A percentile compares a stretch with the other conserved stretches of the same genome.
phyloP scores from a whole-genome alignment of 2,329 filamentous ascomycete genomes.

The Alternaria atra region DNA sequence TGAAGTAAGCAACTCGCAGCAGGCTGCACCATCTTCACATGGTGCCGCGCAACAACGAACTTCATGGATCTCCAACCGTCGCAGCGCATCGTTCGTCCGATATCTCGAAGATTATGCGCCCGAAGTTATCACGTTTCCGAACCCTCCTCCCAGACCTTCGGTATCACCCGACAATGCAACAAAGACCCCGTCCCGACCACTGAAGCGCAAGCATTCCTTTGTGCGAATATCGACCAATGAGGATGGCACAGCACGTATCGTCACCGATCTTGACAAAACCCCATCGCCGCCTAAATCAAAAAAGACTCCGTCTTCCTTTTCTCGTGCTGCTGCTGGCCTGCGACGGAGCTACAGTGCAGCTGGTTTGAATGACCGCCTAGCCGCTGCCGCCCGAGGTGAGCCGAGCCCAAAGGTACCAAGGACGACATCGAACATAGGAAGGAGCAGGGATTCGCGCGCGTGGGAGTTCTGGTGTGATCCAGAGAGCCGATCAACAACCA shows the following conservation, averaged over 20 bases:
- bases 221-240: constrained; percentile 84
- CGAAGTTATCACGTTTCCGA: constrained; percentile 43
- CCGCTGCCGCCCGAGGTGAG: constrained; percentile 37
- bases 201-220: constrained; percentile 58
- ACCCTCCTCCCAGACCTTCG: constrained; percentile 27
- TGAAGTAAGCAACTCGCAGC: constrained; percentile 45
- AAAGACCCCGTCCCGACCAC: constrained; percentile 56
- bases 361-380: constrained; percentile 49
- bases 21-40: constrained; percentile 43
- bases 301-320: constrained; percentile 56
- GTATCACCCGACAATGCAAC: constrained; percentile 54
- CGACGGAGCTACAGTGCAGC: constrained; percentile 77
- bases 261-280: constrained; percentile 72
- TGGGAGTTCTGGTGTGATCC: constrained; percentile 93
- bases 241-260: constrained; percentile 89
- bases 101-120: constrained; percentile 45
- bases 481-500: constrained; percentile 71
- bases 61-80: constrained; percentile 57
- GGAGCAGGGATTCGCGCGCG: constrained; percentile 85
- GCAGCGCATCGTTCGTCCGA: constrained; percentile 54
- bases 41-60: constrained; percentile 41
- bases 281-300: constrained; percentile 70
- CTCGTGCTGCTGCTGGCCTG: constrained; percentile 60
- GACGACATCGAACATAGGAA: constrained; percentile 67
- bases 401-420: constrained; percentile 52